These are phyloP conservation scores for Colletotrichum sp. DNA, from an alignment of 2,329 filamentous ascomycete species.

Conservation along the genomic window DNA sequence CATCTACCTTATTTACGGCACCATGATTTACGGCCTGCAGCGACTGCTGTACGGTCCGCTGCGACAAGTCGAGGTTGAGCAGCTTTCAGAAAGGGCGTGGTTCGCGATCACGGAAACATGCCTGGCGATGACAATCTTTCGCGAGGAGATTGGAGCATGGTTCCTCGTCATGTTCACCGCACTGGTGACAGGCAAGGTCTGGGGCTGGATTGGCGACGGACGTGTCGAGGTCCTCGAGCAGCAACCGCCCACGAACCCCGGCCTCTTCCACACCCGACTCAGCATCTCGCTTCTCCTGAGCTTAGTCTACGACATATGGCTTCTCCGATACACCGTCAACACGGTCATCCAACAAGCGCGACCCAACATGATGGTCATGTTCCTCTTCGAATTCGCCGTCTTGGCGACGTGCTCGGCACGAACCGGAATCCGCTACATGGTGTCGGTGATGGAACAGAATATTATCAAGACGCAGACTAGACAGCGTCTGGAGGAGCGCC, in stretches of 20 bases:
- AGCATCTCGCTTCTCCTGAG: slow-evolving; percentile 80
- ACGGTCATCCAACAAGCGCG: slow-evolving; percentile 85
- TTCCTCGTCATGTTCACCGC: slow-evolving; percentile 97
- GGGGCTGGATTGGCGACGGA: slow-evolving; percentile 98
- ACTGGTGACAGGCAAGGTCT: slow-evolving; percentile 92
- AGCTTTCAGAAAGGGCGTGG: slow-evolving; percentile 97
- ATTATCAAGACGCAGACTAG: slow-evolving; percentile 78
- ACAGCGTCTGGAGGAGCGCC: slow-evolving; percentile 70
- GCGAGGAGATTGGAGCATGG: slow-evolving; percentile 92
- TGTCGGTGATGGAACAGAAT: slow-evolving; percentile 78
- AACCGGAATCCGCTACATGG: slow-evolving; percentile 77
- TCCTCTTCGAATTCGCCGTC: slow-evolving; percentile 95
- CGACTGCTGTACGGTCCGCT: slow-evolving; percentile 89
- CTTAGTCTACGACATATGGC: slow-evolving; percentile 77
- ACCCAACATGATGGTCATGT: slow-evolving; percentile 99
- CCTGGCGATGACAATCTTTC: slow-evolving; percentile 97
- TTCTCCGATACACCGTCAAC: slow-evolving; percentile 82
- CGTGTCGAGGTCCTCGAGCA: slow-evolving; percentile 94
- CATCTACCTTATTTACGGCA: slow-evolving; percentile 79
- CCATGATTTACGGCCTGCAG: slow-evolving; percentile 85
- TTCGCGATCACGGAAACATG: slow-evolving; percentile 97
- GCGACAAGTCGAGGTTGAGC: slow-evolving; percentile 93
- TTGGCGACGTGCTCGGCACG: slow-evolving; percentile 81
- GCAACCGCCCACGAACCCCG: slow-evolving; percentile 87
- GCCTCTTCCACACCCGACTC: slow-evolving; percentile 85